Evolutionary conservation across 306 rosid genomes (phyloP), one percentile per base, ranked within the genome.

Genomic region (Pterocarpus macrocarpus): DNA sequence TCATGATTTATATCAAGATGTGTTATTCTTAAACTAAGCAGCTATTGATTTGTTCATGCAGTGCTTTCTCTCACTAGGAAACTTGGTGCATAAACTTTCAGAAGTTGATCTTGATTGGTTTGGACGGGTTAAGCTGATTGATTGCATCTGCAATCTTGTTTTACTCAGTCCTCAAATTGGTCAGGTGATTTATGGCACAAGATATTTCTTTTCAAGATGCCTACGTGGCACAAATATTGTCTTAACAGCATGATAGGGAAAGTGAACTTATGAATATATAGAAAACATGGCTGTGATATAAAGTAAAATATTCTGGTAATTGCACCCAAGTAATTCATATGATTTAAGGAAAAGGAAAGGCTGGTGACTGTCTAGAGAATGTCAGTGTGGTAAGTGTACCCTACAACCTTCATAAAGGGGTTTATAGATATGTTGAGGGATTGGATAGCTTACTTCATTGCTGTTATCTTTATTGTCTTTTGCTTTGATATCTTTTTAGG

Each of bases 101-200:
- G 89, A 89, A 85, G 80, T 73, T 82, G 90, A 89, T 84, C 94
- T 89, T 69, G 94, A 95, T 80, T 95, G 98, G 97, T 86, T 78
- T 88, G 97, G 94, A 71, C 98, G 97, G 71, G 85, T 89, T 73
- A 87, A 84, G 90, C 88, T 95, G 81, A 86, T 92, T 80, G 92
- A 89, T 82, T 95, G 97, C 85, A 91, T 91, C 69, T 95, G 91
- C 74, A 64, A 87, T 82, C 90, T 95, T 81, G 80, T 95, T 83
- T 81, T 83, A 61, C 89, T 95, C 43, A 82, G 86, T 78, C 98
- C 98, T 32, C 90, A 86, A 86, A 85, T 86, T 84, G 95, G 97
- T 81, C 94, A 95, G 98, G 98, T 95, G 88, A 88, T 57, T 80
- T 67, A 71, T 52, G 70, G 39, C 32, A 36, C 52, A 61, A 66